Evolutionary conservation across 2,329 filamentous ascomycete genomes (phyloP).

Genomic region (Trichoderma afroharzianum): DNA sequence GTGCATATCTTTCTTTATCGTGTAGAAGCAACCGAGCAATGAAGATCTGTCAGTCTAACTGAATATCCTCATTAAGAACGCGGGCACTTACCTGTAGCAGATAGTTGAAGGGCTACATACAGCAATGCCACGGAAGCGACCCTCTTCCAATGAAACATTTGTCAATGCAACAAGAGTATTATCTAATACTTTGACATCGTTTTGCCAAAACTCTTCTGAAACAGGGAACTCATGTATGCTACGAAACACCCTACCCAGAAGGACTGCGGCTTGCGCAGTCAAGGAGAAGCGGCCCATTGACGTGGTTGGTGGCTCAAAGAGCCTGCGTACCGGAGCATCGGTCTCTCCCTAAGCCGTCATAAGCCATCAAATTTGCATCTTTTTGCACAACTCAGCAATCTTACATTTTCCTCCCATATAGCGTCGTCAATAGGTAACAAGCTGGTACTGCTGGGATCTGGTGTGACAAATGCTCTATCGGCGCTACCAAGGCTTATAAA

Average conservation of each 20-base stretch:
- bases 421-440: slow-evolving; percentile 1
- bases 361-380: background rate
- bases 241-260: background rate
- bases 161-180: background rate
- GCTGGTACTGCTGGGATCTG: background rate
- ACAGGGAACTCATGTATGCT: background rate
- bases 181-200: background rate
- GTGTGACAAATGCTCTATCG: background rate
- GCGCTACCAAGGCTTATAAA: background rate
- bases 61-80: background rate
- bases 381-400: background rate
- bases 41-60: background rate
- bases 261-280: background rate
- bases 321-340: background rate
- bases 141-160: background rate
- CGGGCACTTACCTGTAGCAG: background rate
- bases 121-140: background rate
- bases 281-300: slow-evolving; percentile 1
- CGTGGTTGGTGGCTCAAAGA: background rate
- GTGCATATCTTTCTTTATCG: background rate
- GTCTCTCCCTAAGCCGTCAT: background rate
- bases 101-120: slow-evolving; percentile 3
- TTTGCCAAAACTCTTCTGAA: background rate
- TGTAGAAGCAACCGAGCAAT: background rate
- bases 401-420: background rate